phyloP scores from a whole-genome alignment of 2,329 filamentous ascomycete genomes.

The Dryadomyces sulphureus region DNA sequence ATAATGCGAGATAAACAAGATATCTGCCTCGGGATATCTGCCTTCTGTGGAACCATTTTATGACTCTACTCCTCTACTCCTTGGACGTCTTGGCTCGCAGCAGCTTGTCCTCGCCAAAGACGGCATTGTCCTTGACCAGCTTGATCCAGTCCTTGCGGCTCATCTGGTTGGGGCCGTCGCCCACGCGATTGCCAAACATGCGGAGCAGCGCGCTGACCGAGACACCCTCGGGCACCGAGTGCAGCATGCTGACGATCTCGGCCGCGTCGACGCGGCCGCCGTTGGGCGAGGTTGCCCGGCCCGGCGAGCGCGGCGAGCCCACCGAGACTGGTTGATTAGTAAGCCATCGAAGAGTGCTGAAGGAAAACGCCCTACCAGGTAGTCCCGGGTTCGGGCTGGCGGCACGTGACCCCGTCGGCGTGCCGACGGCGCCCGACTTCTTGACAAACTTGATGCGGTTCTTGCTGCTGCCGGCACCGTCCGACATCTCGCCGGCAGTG shows the following conservation, averaged over 20 bases:
- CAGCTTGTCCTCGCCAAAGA: slow-evolving; percentile 42
- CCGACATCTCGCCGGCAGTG: slow-evolving; percentile 53
- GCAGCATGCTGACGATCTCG: slow-evolving; percentile 40
- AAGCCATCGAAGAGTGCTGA: too few species aligned
- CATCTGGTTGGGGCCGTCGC: slow-evolving; percentile 35
- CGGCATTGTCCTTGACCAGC: slow-evolving; percentile 40
- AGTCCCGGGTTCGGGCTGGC: slow-evolving; percentile 46
- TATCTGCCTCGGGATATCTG: too few species aligned
- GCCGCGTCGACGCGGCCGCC: slow-evolving; percentile 27
- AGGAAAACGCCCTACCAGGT: too few species aligned
- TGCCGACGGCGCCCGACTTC: slow-evolving; percentile 28
- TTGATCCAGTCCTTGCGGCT: slow-evolving; percentile 40
- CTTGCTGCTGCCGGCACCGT: slow-evolving; percentile 28
- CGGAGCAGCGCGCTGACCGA: slow-evolving; percentile 38
- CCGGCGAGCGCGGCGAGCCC: slow-evolving; percentile 12
- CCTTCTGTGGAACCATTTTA: neutral
- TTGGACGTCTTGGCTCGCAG: slow-evolving; percentile 18
- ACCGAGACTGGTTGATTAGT: too few species aligned
- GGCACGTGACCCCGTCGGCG: slow-evolving; percentile 44
- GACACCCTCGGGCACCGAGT: slow-evolving; percentile 34
- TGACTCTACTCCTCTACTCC: neutral
- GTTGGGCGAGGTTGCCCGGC: slow-evolving; percentile 19
- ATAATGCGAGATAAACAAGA: too few species aligned
- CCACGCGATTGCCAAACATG: slow-evolving; percentile 37
- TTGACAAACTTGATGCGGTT: slow-evolving; percentile 40